Conservation (phyloP, 2,329 filamentous ascomycete species). For the Aspergillus pseudoterreus region DNA sequence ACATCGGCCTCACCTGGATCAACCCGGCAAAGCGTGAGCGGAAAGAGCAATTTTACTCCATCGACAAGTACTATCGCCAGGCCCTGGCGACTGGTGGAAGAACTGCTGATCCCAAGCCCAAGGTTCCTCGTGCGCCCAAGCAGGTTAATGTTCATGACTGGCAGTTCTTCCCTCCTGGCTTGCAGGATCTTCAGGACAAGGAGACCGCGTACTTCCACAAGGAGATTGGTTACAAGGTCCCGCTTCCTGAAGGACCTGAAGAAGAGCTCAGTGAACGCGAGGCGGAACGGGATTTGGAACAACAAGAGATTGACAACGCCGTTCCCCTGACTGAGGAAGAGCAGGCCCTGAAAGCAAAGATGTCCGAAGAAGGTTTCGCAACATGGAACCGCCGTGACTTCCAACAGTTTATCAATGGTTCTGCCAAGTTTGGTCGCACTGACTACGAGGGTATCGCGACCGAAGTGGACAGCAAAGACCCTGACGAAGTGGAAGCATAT, state of each 20-base stretch:
- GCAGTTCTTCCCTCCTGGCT: conserved; percentile 85
- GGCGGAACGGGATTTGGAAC: conserved; percentile 80
- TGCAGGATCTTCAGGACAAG: conserved; percentile 88
- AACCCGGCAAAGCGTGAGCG: conserved; percentile 97
- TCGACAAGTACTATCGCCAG: conserved; percentile 97
- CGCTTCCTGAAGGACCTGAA: conserved; percentile 81
- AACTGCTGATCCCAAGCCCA: conserved; percentile 82
- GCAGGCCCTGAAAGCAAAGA: conserved; percentile 74
- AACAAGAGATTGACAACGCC: conserved; percentile 90
- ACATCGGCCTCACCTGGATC: conserved; percentile 93
- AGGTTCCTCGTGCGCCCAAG: conserved; percentile 91
- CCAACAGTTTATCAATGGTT: conserved; percentile 95
- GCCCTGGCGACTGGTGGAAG: conserved; percentile 78
- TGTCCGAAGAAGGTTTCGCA: conserved; percentile 81
- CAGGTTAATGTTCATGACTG: conserved; percentile 92
- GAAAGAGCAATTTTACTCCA: conserved; percentile 96
- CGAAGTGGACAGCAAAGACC: conserved; percentile 87
- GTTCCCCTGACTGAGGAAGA: conserved; percentile 85
- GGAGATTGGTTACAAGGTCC: conserved; percentile 92
- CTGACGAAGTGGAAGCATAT: conserved; percentile 82
- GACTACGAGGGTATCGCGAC: conserved; percentile 81
- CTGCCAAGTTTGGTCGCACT: conserved; percentile 82
- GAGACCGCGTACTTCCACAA: conserved; percentile 96
- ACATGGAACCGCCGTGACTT: conserved; percentile 98
- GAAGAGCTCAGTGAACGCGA: conserved; percentile 82